Base-by-base conservation (phyloP, 202 grass and related monocot genomes). In the Panicum hallii region DNA sequence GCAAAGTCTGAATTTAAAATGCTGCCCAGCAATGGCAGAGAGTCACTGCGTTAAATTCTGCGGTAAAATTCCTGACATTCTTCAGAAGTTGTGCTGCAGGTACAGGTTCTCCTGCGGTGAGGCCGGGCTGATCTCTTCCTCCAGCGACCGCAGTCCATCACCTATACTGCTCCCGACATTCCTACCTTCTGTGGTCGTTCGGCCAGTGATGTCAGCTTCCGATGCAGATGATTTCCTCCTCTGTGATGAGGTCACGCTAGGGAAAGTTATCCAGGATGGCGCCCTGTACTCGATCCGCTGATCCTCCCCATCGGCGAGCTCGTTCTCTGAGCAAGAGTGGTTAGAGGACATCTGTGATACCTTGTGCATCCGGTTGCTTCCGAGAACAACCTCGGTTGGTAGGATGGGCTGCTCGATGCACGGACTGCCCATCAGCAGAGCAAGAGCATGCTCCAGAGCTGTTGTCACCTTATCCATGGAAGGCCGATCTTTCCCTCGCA, bases 381-480 rank as follows among this genome's bases (percentile, higher is more conserved):
- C 97, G 45, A 99, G 84, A 82, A 99, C 90, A 46, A 99, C 93
- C 85, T 99, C 97, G 4, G 97, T 99, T 1, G 93, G 97, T 70
- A 99, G 86, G 75, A 99, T 99, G 11, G 90, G 97, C 72, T 99
- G 97, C 79, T 99, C 97, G 11, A 91, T 62, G 36, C 88, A 96
- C 8, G 97, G 97, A 60, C 90, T 99, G 16, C 97, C 97, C 97
- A 99, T 96, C 85, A 99, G 69, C 54, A 95, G 76, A 28, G 91
- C 97, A 46, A 99, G 93, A 50, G 97, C 93, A 77, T 94, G 88
- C 82, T 99, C 97, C 19, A 99, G 75, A 58, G 93, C 90, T 11
- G 97, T 99, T 43, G 97, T 99, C 62, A 99, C 97, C 88, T 94
- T 99, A 86, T 99, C 97, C 97, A 99, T 99, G 1, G 97, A 99